A percentile compares a stretch with the other conserved stretches of the same genome.
Evolutionary conservation across 257 asterid genomes (phyloP).

Genomic region (Galeopsis tetrahit): DNA sequence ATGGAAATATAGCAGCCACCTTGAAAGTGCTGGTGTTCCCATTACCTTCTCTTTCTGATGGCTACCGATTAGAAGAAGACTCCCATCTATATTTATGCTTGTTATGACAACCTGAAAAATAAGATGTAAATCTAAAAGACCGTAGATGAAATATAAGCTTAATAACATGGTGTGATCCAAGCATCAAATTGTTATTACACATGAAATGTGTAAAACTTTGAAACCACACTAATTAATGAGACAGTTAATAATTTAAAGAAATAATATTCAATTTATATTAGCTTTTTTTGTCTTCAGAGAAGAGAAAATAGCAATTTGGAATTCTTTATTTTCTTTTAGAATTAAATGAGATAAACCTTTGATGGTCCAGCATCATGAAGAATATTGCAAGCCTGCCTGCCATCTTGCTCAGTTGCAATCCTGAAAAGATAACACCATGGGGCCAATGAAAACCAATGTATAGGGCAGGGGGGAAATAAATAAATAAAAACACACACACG

Average conservation of each 20-base stretch:
- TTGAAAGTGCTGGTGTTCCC: slow-evolving; percentile 19
- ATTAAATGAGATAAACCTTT: slow-evolving; percentile 59
- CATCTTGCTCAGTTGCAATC: slow-evolving; percentile 87
- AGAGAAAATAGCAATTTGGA: neutral
- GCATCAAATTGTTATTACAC: slow-evolving; percentile 1
- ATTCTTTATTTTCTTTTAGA: neutral
- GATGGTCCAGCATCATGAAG: slow-evolving; percentile 98
- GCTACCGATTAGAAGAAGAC: slow-evolving; percentile 88
- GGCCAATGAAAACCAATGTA: neutral
- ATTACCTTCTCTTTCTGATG: slow-evolving; percentile 87
- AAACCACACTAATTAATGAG: slow-evolving; percentile 27
- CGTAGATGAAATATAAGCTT: slow-evolving; percentile 11
- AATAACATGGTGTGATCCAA: neutral
- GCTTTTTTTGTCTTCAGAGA: slow-evolving; percentile 8
- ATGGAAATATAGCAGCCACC: slow-evolving; percentile 21
- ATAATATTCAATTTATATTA: neutral
- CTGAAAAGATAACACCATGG: slow-evolving; percentile 43
- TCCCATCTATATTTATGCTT: slow-evolving; percentile 80
- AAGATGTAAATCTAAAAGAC: neutral
- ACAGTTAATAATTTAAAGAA: neutral
- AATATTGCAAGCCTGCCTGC: slow-evolving; percentile 89
- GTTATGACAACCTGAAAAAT: slow-evolving; percentile 90
- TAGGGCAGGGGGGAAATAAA: neutral
- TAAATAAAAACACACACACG: neutral
- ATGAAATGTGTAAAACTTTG: slow-evolving; percentile 2